A percentile compares a stretch with the other conserved stretches of the same genome.
These are phyloP conservation scores for Chimonanthus salicifolius DNA, from an alignment of 164 flowering plant species.

Conservation along the genomic window DNA sequence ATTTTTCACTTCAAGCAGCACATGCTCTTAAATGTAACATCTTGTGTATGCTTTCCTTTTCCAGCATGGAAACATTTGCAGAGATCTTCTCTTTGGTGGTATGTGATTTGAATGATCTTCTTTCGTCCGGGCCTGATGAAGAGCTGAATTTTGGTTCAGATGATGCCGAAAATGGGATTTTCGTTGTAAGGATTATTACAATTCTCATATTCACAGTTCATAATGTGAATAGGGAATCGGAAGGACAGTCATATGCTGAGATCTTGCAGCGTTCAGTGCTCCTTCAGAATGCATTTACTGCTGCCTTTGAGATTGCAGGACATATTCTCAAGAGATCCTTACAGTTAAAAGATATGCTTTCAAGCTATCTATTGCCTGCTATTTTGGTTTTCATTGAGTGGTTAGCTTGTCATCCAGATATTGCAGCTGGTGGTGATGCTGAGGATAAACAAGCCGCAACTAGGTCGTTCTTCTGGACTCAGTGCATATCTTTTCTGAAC, in stretches of 20 bases:
- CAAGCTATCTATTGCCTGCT: constrained; percentile 74
- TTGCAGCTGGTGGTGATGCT: constrained; percentile 50
- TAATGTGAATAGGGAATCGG: constrained; percentile 60
- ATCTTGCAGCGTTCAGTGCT: constrained; percentile 81
- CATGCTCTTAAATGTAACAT: not conserved
- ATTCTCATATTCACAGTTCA: constrained; percentile 79
- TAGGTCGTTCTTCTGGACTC: constrained; percentile 72
- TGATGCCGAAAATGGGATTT: constrained; percentile 59
- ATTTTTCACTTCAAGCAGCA: not conserved
- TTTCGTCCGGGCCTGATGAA: constrained; percentile 71
- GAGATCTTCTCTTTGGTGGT: constrained; percentile 62
- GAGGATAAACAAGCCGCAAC: constrained; percentile 69
- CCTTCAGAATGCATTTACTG: constrained; percentile 76
- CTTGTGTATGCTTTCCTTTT: constrained; percentile 4
- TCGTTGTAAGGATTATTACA: constrained; percentile 60
- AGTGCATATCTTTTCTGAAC: constrained; percentile 62
- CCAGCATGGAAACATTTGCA: constrained; percentile 79
- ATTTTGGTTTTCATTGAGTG: constrained; percentile 87
- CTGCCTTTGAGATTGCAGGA: constrained; percentile 75
- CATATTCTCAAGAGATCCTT: constrained; percentile 55
- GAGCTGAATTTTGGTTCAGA: constrained; percentile 65
- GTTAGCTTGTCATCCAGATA: constrained; percentile 78
- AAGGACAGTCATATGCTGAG: constrained; percentile 87
- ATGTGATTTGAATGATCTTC: constrained; percentile 51
- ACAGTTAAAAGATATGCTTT: constrained; percentile 57